Conservation (phyloP, 148 eudicot genomes). For the Cornus suecica region DNA sequence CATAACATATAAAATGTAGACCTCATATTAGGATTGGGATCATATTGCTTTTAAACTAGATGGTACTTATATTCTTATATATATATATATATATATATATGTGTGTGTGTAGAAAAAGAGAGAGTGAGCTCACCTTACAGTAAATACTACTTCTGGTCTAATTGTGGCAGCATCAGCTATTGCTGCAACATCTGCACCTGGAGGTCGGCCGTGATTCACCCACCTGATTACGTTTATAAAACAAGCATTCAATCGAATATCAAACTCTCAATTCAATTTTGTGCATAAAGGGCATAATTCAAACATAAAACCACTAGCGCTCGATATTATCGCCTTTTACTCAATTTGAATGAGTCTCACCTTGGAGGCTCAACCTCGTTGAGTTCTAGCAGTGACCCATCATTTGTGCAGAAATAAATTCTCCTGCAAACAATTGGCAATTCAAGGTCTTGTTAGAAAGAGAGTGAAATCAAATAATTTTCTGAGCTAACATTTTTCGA, state of each 20-base stretch:
- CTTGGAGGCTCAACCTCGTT: conserved; percentile 58
- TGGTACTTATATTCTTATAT: neutral
- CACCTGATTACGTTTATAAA: conserved; percentile 38
- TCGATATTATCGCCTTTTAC: neutral
- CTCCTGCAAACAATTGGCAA: conserved; percentile 47
- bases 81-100: too few species aligned
- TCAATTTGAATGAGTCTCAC: conserved; percentile 25
- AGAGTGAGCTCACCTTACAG: conserved; percentile 51
- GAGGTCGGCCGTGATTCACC: conserved; percentile 74
- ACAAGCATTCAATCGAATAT: neutral
- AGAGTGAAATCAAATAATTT: conserved; percentile 11
- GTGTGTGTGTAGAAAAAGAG: neutral
- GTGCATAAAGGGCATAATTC: too few species aligned
- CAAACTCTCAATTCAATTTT: neutral
- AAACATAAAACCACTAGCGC: too few species aligned
- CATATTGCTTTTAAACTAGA: too few species aligned
- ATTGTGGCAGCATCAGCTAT: conserved; percentile 62
- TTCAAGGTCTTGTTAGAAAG: conserved; percentile 27
- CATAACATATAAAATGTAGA: too few species aligned
- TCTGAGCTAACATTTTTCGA: conserved; percentile 14
- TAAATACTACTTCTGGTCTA: conserved; percentile 54
- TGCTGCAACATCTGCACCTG: conserved; percentile 84
- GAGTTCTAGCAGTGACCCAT: conserved; percentile 63
- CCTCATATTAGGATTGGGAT: neutral
- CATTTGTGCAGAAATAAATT: conserved; percentile 73